Evolutionary conservation across 106 monocot species (phyloP), one percentile per base, ranked within the genome.

Genomic region (Dioscorea alata): DNA sequence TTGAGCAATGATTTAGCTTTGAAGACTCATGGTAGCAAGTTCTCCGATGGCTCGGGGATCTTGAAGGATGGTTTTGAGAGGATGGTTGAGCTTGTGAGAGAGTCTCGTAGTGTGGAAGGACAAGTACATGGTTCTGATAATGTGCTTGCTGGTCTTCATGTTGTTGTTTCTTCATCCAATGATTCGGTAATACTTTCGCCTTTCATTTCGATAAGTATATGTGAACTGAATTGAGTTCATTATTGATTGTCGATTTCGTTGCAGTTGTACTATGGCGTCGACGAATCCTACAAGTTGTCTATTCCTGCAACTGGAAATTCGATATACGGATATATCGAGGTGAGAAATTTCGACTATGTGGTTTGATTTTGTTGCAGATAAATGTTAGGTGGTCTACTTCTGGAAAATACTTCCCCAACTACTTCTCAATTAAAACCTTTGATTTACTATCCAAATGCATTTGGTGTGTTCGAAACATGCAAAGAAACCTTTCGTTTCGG

Each of bases 211-310:
- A 28, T 28, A 28, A 28, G 28, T 42, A 42, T 42, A 6, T 42
- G 42, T 42, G 42, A 42, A 5, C 1, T 42, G 42, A 42, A 42
- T 6, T 3, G 42, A 42, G 10, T 42, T 42, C 42, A 42, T 3
- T 3, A 42, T 10, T 8, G 42, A 64, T n/a, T 74, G 32, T 59
- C 48, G 33, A 21, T 57, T 66, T 13, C 20, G 62, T 19, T 88
- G 85, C 86, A 96, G 95, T 66, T 96, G 54, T 86, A 84, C 67
- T 96, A 68, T 73, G 88, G 91, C 4, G 49, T 77, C 49, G 91
- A 96, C 72, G 95, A 96, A 66, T 88, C 88, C 53, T 96, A 96
- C 67, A 80, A 74, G 33, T 58, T 96, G 49, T 77, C 64, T 19
- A 63, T 96, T 23, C 95, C 95, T 32, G 73, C 74, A 69, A 63